Conservation (phyloP, 345 rosid genomes). For the Eucalyptus urophylla region DNA sequence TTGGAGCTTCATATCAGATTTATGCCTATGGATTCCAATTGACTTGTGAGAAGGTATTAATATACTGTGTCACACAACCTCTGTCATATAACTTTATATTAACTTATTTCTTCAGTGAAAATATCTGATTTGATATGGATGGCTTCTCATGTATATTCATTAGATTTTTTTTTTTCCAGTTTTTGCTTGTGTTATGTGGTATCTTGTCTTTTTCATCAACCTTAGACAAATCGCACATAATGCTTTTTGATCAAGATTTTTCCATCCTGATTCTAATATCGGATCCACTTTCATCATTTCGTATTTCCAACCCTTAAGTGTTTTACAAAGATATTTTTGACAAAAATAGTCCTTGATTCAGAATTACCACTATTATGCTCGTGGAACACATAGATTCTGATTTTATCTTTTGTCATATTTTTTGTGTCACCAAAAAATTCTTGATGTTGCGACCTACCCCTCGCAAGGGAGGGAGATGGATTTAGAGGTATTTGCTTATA, state of each 20-base stretch:
- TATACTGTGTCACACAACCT: rapidly evolving
- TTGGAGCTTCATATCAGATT: not conserved
- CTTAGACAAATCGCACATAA: not conserved
- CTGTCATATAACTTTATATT: too few relatives aligned
- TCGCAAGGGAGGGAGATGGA: rapidly evolving
- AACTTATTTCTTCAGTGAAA: not conserved
- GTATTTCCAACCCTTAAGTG: not conserved
- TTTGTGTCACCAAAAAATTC: rapidly evolving
- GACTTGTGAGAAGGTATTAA: too few relatives aligned
- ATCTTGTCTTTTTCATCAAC: not conserved
- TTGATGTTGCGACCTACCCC: too few relatives aligned
- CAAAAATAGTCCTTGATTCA: not conserved
- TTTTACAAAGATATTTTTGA: rapidly evolving
- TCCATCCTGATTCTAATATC: rapidly evolving
- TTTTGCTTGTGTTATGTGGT: too few relatives aligned
- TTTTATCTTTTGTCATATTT: too few relatives aligned
- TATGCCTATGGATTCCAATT: rapidly evolving
- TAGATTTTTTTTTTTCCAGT: too few relatives aligned
- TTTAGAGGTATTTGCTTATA: not conserved
- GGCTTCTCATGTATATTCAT: too few relatives aligned
- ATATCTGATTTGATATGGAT: not conserved
- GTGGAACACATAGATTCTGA: not conserved
- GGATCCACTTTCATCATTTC: rapidly evolving
- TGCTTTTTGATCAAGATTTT: too few relatives aligned
- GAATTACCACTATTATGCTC: not conserved